Evolutionary conservation across 2,329 filamentous ascomycete species (phyloP), one percentile per base, ranked within the genome.

Genomic region (Aspergillus sp.): DNA sequence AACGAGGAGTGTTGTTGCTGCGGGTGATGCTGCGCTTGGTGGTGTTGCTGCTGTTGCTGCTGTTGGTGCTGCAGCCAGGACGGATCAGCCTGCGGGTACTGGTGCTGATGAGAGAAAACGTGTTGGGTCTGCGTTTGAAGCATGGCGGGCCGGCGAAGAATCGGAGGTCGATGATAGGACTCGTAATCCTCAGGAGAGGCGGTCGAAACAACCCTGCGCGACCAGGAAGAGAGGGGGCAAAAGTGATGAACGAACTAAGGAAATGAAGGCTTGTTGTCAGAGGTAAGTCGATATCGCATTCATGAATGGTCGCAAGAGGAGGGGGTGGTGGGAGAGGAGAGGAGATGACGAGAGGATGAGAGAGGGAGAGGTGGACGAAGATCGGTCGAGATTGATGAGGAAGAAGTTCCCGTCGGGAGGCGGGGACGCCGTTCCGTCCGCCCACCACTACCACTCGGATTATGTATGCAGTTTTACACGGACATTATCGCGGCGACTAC

Each of bases 81-180:
- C 42, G 72, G 72, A 60, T 75, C 73, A 60, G 74, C 69, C 60
- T 77, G 76, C 20, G 73, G 74, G 52, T 78, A 78, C 62, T 79
- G 79, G 62, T 80, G 78, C 65, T 81, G 79, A 64, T 85, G 82
- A 50, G 81, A 80, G 69, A 83, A 84, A 68, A 83, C 75, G 76
- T 85, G 82, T 70, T 83, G 80, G 69, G 78, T 77, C 72, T 79
- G 74, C 67, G 75, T 71, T 72, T 74, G 72, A 52, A 75, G 70
- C 72, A 75, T 75, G 65, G 61, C 69, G 72, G 63, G 60, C 60
- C 58, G 55, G 56, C 62, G 60, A 62, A 58, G 61, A 59, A 60
- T 61, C 51, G 54, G 55, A 52, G 51, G 44, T 51, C 44, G 40
- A 44, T 42, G 46, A 13, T 17, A 55, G 52, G 51, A 51, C 51